Percentiles rank a stretch among this genome's conserved stretches.
phyloP scores from a whole-genome alignment of 306 rosid species.

The Corylus avellana region DNA sequence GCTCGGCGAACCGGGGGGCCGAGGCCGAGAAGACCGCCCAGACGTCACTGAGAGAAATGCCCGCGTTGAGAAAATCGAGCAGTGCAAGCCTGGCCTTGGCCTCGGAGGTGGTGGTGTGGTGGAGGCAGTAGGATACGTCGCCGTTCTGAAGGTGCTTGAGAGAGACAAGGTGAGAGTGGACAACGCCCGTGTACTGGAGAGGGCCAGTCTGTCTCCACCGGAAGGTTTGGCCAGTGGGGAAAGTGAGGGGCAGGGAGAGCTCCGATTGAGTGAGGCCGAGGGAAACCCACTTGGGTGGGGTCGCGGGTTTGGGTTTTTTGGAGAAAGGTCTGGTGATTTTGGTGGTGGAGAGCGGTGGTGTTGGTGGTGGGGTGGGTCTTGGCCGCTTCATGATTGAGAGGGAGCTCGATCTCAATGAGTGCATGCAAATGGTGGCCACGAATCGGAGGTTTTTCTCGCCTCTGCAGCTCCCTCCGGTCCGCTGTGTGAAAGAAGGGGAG shows the following conservation, averaged over 20 bases:
- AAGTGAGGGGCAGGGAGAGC: slow-evolving; percentile 82
- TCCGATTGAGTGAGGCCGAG: slow-evolving; percentile 58
- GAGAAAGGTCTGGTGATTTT: slow-evolving; percentile 25
- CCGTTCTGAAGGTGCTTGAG: slow-evolving; percentile 69
- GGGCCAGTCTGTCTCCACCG: slow-evolving; percentile 81
- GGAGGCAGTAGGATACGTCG: slow-evolving; percentile 68
- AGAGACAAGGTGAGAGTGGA: slow-evolving; percentile 71
- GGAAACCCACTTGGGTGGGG: slow-evolving; percentile 44
- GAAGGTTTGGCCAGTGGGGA: slow-evolving; percentile 99
- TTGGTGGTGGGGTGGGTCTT: slow-evolving; percentile 27
- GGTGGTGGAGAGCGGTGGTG: slow-evolving; percentile 31
- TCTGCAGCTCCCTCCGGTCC: background rate
- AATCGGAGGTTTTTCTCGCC: background rate
- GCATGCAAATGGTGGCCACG: slow-evolving; percentile 27
- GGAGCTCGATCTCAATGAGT: slow-evolving; percentile 10
- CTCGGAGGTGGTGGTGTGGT: slow-evolving; percentile 34
- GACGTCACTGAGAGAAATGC: slow-evolving; percentile 55
- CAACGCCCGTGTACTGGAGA: slow-evolving; percentile 70
- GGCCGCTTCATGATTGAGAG: slow-evolving; percentile 47
- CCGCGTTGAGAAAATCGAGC: slow-evolving; percentile 71
- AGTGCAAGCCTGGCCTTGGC: slow-evolving; percentile 36
- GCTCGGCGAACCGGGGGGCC: slow-evolving; percentile 63
- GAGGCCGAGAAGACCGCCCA: slow-evolving; percentile 75
- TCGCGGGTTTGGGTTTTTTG: slow-evolving; percentile 33
- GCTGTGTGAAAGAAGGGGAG: background rate